Evolutionary conservation across 352 stramenopile genomes (phyloP).

Genomic region (Phytophthora cajani): DNA sequence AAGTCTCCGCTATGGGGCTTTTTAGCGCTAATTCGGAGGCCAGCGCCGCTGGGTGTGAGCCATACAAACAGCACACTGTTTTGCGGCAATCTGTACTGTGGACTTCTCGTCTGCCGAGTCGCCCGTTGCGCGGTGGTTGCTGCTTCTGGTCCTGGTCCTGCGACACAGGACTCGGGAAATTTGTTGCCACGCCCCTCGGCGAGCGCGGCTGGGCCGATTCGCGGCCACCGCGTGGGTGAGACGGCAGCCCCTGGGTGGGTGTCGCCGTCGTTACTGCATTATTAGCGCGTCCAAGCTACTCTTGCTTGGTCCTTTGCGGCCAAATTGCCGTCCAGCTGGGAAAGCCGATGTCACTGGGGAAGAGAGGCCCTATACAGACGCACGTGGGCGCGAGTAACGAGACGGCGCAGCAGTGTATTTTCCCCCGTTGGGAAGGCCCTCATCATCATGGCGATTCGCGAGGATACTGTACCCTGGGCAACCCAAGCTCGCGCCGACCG

Average conservation of each 20-base stretch:
- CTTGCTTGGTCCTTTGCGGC: neutral
- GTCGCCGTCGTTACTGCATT: slow-evolving; percentile 4
- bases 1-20: slow-evolving; percentile 17
- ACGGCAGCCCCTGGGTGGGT: neutral
- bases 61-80: slow-evolving; percentile 2
- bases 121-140: slow-evolving; percentile 20
- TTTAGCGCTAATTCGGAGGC: slow-evolving; percentile 6
- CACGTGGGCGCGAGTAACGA: slow-evolving; percentile 43
- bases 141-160: slow-evolving; percentile 39
- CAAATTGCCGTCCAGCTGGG: slow-evolving; percentile 32
- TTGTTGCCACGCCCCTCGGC: neutral
- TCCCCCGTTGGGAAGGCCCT: slow-evolving; percentile 25
- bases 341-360: slow-evolving; percentile 35
- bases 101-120: slow-evolving; percentile 17
- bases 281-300: neutral
- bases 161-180: slow-evolving; percentile 9
- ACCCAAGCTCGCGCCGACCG: neutral
- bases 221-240: slow-evolving; percentile 11
- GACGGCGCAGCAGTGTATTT: slow-evolving; percentile 24
- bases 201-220: slow-evolving; percentile 11
- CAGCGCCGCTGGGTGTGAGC: slow-evolving; percentile 3
- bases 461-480: neutral
- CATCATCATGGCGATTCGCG: slow-evolving; percentile 13
- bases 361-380: slow-evolving; percentile 34
- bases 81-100: neutral